A percentile compares a stretch with the other conserved stretches of the same genome.
These are phyloP conservation scores for Colletotrichum paranaense DNA, from an alignment of 2,329 filamentous ascomycete genomes.

Conservation along the genomic window DNA sequence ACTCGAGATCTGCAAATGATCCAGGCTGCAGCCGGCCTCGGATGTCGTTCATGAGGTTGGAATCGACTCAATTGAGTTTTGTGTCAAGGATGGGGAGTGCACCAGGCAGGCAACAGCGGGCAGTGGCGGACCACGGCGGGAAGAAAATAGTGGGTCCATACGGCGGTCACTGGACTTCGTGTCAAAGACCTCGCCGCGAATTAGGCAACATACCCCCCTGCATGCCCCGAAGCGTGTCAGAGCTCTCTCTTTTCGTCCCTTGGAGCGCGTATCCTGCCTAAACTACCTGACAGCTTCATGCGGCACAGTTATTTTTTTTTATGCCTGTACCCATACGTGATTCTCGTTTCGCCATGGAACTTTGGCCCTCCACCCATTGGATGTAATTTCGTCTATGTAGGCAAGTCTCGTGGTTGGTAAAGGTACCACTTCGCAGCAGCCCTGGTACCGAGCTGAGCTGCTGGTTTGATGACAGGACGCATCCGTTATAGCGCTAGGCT, in stretches of 20 bases:
- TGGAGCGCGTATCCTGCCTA: constrained; percentile 27
- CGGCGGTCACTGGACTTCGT: constrained; percentile 34
- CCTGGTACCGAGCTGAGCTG: not conserved
- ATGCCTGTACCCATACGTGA: not conserved
- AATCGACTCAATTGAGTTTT: not conserved
- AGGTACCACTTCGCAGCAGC: not conserved
- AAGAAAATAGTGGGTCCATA: not conserved
- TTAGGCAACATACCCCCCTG: constrained; percentile 34
- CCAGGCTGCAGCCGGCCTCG: constrained; percentile 19
- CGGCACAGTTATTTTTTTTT: no score
- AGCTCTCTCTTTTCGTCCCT: not conserved
- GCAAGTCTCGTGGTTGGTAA: no score
- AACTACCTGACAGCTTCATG: constrained; percentile 1
- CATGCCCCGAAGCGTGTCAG: constrained; percentile 4
- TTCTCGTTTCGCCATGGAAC: not conserved
- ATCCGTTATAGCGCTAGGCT: not conserved
- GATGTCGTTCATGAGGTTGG: not conserved
- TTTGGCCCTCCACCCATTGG: constrained; percentile 3
- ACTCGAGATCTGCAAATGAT: not conserved
- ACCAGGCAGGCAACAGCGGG: constrained; percentile 29
- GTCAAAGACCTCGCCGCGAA: constrained; percentile 15
- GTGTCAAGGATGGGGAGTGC: constrained; percentile 1
- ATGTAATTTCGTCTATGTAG: not conserved
- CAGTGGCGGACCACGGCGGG: constrained; percentile 13
- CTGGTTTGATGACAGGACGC: not conserved